These are phyloP conservation scores for Alternaria longipes DNA, from an alignment of 2,329 filamentous ascomycete genomes.

Conservation along the genomic window DNA sequence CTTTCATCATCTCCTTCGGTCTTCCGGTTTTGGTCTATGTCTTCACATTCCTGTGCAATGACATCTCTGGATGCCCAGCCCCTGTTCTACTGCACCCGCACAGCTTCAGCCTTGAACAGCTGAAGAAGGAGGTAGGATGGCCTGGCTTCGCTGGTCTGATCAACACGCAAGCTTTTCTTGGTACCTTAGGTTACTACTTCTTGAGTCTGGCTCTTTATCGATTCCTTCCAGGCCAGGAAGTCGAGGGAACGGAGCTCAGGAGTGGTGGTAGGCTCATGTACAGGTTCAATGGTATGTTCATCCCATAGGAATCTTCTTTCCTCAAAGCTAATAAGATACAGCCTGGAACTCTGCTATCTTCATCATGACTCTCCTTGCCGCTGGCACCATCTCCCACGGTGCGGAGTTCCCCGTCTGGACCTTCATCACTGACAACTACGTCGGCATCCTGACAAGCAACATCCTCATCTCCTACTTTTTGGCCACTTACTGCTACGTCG, in stretches of 20 bases:
- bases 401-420: slow-evolving; percentile 88
- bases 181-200: slow-evolving; percentile 78
- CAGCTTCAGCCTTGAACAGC: slow-evolving; percentile 72
- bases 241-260: slow-evolving; percentile 74
- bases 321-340: slow-evolving; percentile 49
- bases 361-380: slow-evolving; percentile 74
- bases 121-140: slow-evolving; percentile 87
- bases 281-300: slow-evolving; percentile 67
- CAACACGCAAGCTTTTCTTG: slow-evolving; percentile 74
- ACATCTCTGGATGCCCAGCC: slow-evolving; percentile 88
- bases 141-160: slow-evolving; percentile 76
- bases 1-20: slow-evolving; percentile 78
- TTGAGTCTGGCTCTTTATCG: slow-evolving; percentile 78
- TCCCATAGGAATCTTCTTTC: slow-evolving; percentile 15
- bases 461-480: slow-evolving; percentile 77
- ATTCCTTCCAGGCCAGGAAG: slow-evolving; percentile 76
- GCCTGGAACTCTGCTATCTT: slow-evolving; percentile 79
- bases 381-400: slow-evolving; percentile 79
- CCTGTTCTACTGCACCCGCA: slow-evolving; percentile 79
- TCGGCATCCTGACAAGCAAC: slow-evolving; percentile 85
- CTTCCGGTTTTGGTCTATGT: slow-evolving; percentile 82
- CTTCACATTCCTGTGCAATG: slow-evolving; percentile 89
- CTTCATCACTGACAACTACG: slow-evolving; percentile 90
- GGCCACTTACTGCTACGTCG: slow-evolving; percentile 80
- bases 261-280: slow-evolving; percentile 81